phyloP scores from a whole-genome alignment of 2,329 filamentous ascomycete species.

The Hypoxylon sp. region DNA sequence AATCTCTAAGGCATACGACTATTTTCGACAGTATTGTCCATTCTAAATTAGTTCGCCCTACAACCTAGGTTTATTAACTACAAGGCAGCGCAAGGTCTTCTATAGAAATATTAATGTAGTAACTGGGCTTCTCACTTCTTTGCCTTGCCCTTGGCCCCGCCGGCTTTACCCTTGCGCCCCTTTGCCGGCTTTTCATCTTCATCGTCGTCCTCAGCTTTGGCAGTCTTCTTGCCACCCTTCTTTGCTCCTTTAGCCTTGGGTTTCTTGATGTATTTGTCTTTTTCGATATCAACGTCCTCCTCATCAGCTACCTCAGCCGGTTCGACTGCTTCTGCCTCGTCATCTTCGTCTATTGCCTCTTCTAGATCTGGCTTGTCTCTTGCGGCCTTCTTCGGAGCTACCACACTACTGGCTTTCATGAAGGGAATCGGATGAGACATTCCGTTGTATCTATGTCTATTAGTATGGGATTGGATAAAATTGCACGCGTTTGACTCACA shows the following conservation, averaged over 20 bases:
- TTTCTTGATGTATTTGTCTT: slow-evolving; percentile 95
- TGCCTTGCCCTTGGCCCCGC: slow-evolving; percentile 46
- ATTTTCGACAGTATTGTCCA: slow-evolving; percentile 9
- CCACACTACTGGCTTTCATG: slow-evolving; percentile 88
- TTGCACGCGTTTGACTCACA: slow-evolving; percentile 67
- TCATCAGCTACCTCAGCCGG: slow-evolving; percentile 72
- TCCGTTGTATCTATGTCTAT: slow-evolving; percentile 76
- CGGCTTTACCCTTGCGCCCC: slow-evolving; percentile 48
- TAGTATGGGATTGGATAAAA: slow-evolving; percentile 22
- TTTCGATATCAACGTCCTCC: slow-evolving; percentile 79
- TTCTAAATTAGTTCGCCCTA: neutral
- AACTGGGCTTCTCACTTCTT: slow-evolving; percentile 46
- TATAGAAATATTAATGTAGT: slow-evolving; percentile 11
- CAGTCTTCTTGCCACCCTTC: slow-evolving; percentile 59
- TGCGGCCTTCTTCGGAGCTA: slow-evolving; percentile 76
- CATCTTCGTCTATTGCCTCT: slow-evolving; percentile 94
- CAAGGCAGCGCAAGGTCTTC: slow-evolving; percentile 11
- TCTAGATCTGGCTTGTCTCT: slow-evolving; percentile 92
- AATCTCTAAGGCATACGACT: slow-evolving; percentile 13
- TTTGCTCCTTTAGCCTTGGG: slow-evolving; percentile 78
- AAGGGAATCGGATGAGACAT: slow-evolving; percentile 92
- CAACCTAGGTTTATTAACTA: slow-evolving; percentile 21
- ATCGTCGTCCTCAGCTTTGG: slow-evolving; percentile 57
- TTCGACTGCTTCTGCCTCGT: slow-evolving; percentile 74
- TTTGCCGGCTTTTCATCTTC: slow-evolving; percentile 64